A percentile compares a stretch with the other conserved stretches of the same genome.
Evolutionary conservation across 257 asterid species (phyloP).

Genomic region (Coffea canephora): DNA sequence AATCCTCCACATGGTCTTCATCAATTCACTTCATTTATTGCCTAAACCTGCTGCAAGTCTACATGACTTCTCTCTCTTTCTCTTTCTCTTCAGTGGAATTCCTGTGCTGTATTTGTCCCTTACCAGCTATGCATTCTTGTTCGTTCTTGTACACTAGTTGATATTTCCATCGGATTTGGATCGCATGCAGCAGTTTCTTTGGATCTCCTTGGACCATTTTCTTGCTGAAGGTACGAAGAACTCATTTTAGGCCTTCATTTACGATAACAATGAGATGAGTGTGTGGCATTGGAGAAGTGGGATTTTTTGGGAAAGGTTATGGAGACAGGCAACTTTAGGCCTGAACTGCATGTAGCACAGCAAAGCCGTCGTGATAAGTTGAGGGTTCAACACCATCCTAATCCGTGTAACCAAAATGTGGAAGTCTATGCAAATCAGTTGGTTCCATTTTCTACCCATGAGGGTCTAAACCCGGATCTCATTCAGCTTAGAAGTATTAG

Average conservation of each 20-base stretch:
- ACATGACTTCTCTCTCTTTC: neutral
- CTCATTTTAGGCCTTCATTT: neutral
- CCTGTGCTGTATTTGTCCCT: neutral
- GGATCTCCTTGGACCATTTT: neutral
- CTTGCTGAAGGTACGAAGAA: neutral
- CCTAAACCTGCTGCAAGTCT: constrained; percentile 9
- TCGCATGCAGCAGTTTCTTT: constrained; percentile 12
- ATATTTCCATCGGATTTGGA: neutral
- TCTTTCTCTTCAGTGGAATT: neutral
- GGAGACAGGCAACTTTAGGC: constrained; percentile 46
- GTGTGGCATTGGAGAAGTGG: neutral
- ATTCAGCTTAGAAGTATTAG: constrained; percentile 28
- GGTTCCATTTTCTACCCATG: constrained; percentile 18
- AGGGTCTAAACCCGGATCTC: constrained; percentile 21
- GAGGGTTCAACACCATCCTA: constrained; percentile 37
- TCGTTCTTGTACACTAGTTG: neutral
- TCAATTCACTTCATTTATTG: constrained; percentile 16
- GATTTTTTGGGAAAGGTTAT: constrained; percentile 14
- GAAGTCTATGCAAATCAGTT: constrained; percentile 23
- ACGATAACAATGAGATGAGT: neutral
- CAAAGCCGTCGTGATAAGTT: constrained; percentile 70
- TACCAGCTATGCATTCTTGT: neutral
- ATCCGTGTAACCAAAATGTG: constrained; percentile 11
- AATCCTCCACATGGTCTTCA: constrained; percentile 17
- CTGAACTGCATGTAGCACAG: constrained; percentile 69